These are phyloP conservation scores for Scedosporium dehoogii DNA, from an alignment of 2,329 filamentous ascomycete genomes.

Conservation along the genomic window DNA sequence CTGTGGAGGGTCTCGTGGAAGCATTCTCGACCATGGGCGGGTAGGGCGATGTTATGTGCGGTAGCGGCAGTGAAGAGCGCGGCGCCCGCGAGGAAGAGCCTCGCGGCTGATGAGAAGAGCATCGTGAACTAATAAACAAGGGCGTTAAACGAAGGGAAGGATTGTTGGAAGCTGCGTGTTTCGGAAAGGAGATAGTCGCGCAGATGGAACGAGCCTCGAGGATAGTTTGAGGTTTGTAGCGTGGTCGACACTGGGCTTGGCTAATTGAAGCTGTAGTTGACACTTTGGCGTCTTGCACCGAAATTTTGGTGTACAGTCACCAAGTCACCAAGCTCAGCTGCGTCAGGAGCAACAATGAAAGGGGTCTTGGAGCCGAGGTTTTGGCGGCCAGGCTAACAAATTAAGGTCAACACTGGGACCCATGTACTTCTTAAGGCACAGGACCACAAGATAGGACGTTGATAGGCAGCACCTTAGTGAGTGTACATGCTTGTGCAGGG, in stretches of 20 bases:
- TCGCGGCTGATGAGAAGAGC: constrained; percentile 34
- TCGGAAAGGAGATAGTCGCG: background rate
- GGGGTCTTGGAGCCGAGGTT: background rate
- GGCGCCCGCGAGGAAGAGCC: constrained; percentile 29
- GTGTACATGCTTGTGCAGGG: background rate
- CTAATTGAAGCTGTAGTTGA: constrained; percentile 5
- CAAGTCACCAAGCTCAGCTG: background rate
- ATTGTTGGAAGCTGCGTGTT: background rate
- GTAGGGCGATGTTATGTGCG: constrained; percentile 94
- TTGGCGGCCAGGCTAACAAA: constrained; percentile 4
- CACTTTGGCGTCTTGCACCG: constrained; percentile 4
- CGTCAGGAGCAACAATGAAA: background rate
- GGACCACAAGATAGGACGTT: background rate
- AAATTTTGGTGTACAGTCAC: background rate
- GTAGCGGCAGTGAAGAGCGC: constrained; percentile 45
- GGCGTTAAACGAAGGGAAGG: background rate
- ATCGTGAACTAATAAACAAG: constrained; percentile 19
- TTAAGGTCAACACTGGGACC: no score
- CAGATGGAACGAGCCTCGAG: background rate
- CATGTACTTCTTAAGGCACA: no score
- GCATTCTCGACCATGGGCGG: constrained; percentile 89
- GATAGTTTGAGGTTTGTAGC: background rate
- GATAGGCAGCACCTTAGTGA: no score
- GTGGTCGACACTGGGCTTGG: background rate
- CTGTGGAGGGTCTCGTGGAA: constrained; percentile 89